Evolutionary conservation across 805 yeast species (phyloP).

Genomic region (Hemisphaericaspora nanyangensis): DNA sequence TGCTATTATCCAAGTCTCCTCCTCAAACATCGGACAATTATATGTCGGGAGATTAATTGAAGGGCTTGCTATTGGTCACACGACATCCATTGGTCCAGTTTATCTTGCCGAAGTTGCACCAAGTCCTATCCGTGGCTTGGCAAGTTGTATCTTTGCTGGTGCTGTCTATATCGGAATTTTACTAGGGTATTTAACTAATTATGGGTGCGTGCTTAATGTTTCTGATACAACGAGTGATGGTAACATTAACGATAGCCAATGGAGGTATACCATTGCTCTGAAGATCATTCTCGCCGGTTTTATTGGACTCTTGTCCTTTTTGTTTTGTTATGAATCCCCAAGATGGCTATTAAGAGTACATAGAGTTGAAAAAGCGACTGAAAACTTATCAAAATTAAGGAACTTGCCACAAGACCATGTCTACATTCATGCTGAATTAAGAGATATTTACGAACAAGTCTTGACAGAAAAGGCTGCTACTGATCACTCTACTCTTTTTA

Average conservation of each 20-base stretch:
- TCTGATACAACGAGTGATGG: slow-evolving; percentile 13
- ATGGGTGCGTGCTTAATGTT: slow-evolving; percentile 16
- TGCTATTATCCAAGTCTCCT: slow-evolving; percentile 44
- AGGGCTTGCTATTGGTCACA: slow-evolving; percentile 52
- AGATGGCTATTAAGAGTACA: slow-evolving; percentile 46
- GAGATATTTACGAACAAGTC: slow-evolving; percentile 46
- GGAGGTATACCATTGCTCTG: slow-evolving; percentile 47
- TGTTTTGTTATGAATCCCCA: slow-evolving; percentile 46
- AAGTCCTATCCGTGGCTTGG: slow-evolving; percentile 44
- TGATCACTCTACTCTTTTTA: slow-evolving; percentile 15
- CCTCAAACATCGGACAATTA: slow-evolving; percentile 42
- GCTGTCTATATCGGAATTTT: slow-evolving; percentile 51
- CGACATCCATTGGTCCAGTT: slow-evolving; percentile 51
- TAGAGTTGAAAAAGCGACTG: slow-evolving; percentile 32
- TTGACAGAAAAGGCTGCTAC: slow-evolving; percentile 20
- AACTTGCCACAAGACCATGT: slow-evolving; percentile 43
- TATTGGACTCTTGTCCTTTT: slow-evolving; percentile 36
- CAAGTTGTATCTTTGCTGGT: slow-evolving; percentile 50
- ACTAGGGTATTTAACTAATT: slow-evolving; percentile 43
- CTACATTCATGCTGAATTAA: slow-evolving; percentile 44
- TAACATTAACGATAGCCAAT: slow-evolving; percentile 24
- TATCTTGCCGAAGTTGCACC: slow-evolving; percentile 48
- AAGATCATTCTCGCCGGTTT: slow-evolving; percentile 46
- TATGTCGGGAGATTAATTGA: slow-evolving; percentile 52
- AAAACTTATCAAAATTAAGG: slow-evolving; percentile 39